Conservation (phyloP, 768 basidiomycete genomes). For the Panellus pusillus region DNA sequence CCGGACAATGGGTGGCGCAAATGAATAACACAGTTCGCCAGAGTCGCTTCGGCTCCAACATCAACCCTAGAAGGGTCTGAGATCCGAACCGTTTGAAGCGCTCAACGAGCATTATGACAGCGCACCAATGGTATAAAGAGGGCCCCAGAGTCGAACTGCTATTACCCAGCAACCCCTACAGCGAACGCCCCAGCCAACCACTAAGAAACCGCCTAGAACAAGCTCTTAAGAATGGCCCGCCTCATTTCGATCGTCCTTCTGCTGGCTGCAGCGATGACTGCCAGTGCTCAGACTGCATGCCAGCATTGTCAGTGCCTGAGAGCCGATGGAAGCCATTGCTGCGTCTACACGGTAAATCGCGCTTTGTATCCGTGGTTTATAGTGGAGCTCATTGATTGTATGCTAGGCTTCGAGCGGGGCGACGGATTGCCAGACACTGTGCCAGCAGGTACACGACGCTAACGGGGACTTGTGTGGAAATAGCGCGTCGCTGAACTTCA, state of each 20-base stretch:
- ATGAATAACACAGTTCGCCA: no score
- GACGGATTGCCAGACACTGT: not conserved
- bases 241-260: not conserved
- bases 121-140: no score
- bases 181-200: no score
- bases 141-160: no score
- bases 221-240: no score
- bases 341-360: not conserved
- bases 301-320: not conserved
- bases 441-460: slow-evolving; percentile 1
- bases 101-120: no score
- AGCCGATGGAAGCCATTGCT: not conserved
- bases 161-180: no score
- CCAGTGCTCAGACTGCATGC: not conserved
- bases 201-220: no score
- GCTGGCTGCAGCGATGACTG: not conserved
- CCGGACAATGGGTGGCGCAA: no score
- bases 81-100: no score
- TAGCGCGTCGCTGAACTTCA: not conserved
- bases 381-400: not conserved
- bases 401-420: not conserved
- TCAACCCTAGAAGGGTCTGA: no score
- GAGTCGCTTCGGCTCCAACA: no score
- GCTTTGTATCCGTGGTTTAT: not conserved
- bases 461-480: not conserved